Conservation (phyloP, 306 rosid species). For the Luffa aegyptiaca region DNA sequence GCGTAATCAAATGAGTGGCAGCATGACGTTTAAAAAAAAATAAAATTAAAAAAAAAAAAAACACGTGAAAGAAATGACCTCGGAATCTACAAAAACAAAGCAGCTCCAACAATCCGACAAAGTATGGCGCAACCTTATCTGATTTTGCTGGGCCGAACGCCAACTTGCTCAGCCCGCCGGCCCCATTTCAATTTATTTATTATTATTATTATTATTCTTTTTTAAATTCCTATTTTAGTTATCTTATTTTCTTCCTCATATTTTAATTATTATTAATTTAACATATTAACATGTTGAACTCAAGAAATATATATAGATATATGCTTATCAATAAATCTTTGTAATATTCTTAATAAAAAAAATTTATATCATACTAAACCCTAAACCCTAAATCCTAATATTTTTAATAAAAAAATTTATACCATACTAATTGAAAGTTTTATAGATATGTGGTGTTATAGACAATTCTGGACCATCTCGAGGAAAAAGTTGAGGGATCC, state of each 20-base stretch:
- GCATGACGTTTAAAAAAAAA: not conserved
- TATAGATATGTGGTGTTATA: no score
- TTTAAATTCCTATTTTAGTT: not conserved
- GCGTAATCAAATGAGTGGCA: not conserved
- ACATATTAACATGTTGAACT: no score
- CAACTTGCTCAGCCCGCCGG: slow-evolving; percentile 6
- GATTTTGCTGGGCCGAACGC: slow-evolving; percentile 3
- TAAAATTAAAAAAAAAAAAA: not conserved
- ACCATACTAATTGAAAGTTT: no score
- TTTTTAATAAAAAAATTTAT: no score
- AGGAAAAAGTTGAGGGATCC: no score
- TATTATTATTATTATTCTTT: not conserved
- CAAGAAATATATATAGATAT: no score
- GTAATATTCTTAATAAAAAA: not conserved
- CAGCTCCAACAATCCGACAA: not conserved
- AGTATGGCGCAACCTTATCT: not conserved
- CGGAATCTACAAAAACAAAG: not conserved
- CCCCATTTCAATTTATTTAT: not conserved
- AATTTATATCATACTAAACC: no score
- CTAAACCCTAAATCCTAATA: no score
- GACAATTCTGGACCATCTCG: no score
- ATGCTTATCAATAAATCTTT: no score
- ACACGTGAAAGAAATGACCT: slow-evolving; percentile 3
- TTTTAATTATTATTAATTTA: not conserved
- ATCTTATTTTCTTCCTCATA: not conserved